Conservation (phyloP, 2,329 filamentous ascomycete genomes). For the Thelonectria rubi region DNA sequence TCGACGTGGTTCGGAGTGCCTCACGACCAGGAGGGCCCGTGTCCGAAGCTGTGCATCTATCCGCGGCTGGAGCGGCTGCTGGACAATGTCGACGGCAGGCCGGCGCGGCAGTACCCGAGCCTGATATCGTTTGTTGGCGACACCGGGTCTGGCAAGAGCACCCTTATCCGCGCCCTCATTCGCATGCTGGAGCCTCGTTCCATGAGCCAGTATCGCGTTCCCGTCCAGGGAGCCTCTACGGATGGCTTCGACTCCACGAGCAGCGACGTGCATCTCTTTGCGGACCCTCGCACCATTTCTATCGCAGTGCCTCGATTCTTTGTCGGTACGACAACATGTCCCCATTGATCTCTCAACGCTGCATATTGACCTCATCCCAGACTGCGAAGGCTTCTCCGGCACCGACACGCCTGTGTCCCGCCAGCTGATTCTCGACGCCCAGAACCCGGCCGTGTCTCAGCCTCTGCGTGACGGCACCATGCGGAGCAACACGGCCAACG, state of each 20-base stretch:
- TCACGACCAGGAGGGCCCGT: background rate
- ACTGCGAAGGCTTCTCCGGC: slow-evolving; percentile 26
- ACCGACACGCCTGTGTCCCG: background rate
- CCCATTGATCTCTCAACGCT: too few relatives aligned
- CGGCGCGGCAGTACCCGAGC: slow-evolving; percentile 18
- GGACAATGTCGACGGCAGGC: background rate
- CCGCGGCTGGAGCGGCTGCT: slow-evolving; percentile 7
- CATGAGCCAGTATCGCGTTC: background rate
- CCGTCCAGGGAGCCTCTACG: slow-evolving; percentile 11
- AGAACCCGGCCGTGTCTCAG: background rate
- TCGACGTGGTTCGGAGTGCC: background rate
- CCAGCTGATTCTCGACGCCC: background rate
- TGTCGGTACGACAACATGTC: slow-evolving; percentile 18
- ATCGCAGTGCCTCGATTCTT: slow-evolving; percentile 15
- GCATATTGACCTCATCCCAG: slow-evolving; percentile 4
- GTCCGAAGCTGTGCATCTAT: slow-evolving; percentile 7
- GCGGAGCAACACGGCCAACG: too few relatives aligned
- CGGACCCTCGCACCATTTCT: slow-evolving; percentile 16
- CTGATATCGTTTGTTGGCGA: slow-evolving; percentile 30
- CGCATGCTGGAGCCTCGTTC: slow-evolving; percentile 4
- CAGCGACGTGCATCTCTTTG: slow-evolving; percentile 28
- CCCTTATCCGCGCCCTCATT: slow-evolving; percentile 26
- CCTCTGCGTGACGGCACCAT: background rate
- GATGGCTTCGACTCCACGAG: slow-evolving; percentile 20
- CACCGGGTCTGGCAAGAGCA: slow-evolving; percentile 28